Evolutionary conservation across 768 basidiomycete species (phyloP), one percentile per base, ranked within the genome.

Genomic region (Boletellus sp.): DNA sequence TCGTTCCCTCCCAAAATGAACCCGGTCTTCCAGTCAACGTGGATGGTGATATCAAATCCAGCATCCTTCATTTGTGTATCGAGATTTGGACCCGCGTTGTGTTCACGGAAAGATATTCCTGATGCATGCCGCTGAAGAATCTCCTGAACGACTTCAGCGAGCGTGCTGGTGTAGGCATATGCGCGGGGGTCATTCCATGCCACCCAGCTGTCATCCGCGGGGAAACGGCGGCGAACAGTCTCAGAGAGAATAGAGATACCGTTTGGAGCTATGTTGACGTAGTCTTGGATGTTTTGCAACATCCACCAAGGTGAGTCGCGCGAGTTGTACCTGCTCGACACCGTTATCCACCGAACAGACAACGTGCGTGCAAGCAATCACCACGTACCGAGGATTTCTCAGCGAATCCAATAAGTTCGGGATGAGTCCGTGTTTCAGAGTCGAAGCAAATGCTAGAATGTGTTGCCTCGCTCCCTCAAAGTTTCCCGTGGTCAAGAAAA

Each of bases 231-330:
- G 66, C 84, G 89, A 49, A 98, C 84, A 3, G 74, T 71, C 60
- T 95, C 93, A 1, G 82, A 76, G 26, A 98, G 79, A 49, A 98
- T 78, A 0, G 83, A 72, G 24, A 87, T 61, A 1, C 96, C 96
- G 54, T 92, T 86, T 0, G 96, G 94, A 1, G 88, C 91, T 66
- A 77, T 84, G 40, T 71, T 72, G 19, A 81, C 85, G 65, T 97
- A 98, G 66, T 98, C 94, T 62, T 98, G 96, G 47, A 99, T 96
- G 63, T 89, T 96, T 66, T 99, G 95, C 51, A 97, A 67, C 90
- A 98, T 95, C 92, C 94, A 98, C 95, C 94, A 98, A 4, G 96
- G 95, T 7, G 92, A 93, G 65, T 99, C 96, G 45, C 96, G 85
- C 5, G 92, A 98, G 68, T 98, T 98, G 69, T 93, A 94, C 53